Conservation (phyloP, 305 asterid genomes). For the Rubia tinctorum region DNA sequence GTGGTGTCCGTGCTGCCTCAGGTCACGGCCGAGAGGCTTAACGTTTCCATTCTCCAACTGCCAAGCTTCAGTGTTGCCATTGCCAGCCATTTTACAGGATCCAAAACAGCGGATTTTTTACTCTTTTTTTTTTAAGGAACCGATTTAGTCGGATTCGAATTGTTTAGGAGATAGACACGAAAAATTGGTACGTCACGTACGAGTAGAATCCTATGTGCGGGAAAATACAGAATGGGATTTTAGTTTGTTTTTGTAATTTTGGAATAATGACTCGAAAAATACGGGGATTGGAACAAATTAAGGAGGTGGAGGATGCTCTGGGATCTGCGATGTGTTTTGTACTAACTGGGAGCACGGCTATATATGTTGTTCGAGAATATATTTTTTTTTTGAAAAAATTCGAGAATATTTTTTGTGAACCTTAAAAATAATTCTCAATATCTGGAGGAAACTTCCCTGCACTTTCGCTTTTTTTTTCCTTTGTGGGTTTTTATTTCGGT, state of each 20-base stretch:
- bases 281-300: neutral
- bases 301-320: neutral
- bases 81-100: constrained; percentile 19
- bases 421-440: neutral
- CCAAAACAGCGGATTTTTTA: no score
- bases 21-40: constrained; percentile 44
- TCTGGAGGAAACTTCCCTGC: neutral
- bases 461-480: neutral
- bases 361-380: neutral
- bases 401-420: neutral
- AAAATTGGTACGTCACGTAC: neutral
- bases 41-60: constrained; percentile 54
- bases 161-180: neutral
- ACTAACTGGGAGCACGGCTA: neutral
- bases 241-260: neutral
- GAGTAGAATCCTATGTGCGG: neutral
- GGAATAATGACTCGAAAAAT: neutral
- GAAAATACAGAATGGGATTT: neutral
- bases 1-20: constrained; percentile 26
- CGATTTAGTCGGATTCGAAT: neutral
- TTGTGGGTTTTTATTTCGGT: no score
- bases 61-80: constrained; percentile 27
- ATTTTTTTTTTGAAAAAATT: no score
- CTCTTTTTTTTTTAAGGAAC: neutral
- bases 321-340: neutral